These are phyloP conservation scores for Candida ulmi DNA, from an alignment of 805 yeast species.

Conservation along the genomic window DNA sequence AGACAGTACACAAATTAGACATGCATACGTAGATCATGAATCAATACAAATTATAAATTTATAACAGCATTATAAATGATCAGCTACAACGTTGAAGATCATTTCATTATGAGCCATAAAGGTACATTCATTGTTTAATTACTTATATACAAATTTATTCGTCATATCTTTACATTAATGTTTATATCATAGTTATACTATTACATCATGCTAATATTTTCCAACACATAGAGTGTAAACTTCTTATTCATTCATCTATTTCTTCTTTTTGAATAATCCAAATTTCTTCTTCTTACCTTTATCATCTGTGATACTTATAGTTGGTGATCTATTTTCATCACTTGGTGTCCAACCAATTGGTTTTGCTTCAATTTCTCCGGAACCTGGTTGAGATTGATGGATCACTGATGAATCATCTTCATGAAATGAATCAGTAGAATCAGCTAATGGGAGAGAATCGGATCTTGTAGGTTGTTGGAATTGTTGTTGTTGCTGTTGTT, in stretches of 20 bases:
- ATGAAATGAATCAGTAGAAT: not conserved
- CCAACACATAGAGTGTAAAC: no score
- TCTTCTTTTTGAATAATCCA: slow-evolving; percentile 15
- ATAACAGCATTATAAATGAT: no score
- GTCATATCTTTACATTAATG: no score
- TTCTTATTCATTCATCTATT: no score
- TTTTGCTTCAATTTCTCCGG: slow-evolving; percentile 1
- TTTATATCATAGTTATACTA: not conserved
- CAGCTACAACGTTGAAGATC: no score
- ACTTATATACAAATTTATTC: no score
- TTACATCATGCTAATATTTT: not conserved
- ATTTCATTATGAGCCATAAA: no score
- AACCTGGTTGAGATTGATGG: not conserved
- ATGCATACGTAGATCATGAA: no score
- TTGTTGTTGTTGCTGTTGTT: not conserved
- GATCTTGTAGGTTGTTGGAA: not conserved
- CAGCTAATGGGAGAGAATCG: not conserved
- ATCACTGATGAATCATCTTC: not conserved
- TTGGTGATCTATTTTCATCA: not conserved
- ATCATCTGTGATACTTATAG: slow-evolving; percentile 1
- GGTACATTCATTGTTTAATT: no score
- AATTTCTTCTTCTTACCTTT: slow-evolving; percentile 14
- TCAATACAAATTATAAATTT: no score
- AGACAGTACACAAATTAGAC: no score
- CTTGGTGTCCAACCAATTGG: slow-evolving; percentile 7